Evolutionary conservation across 163 green algal species (phyloP), one percentile per base, ranked within the genome.

Genomic region (Picocystis sp.): DNA sequence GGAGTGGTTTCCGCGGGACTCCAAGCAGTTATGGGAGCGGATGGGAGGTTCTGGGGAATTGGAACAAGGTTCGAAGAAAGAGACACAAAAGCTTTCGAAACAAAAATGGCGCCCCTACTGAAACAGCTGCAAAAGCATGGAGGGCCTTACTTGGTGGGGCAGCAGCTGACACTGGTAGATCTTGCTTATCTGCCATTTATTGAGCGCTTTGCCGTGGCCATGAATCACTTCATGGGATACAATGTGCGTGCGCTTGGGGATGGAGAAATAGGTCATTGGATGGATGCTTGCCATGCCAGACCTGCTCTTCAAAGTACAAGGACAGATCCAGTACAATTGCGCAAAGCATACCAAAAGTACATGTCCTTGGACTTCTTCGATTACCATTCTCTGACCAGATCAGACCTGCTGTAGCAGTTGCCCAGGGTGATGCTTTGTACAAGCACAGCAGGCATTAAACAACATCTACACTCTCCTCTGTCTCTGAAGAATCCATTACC

Each of bases 361-460:
- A 34, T 35, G 15, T 55, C 24, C 11, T 45, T 79, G 11, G 71
- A 79, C 15, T 79, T 76, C 22, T 79, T 79, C 15, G 71, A 79
- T 33, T 78, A 74, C 38, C 49, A 52, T 2, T 52, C 56, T 2
- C 72, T 64, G n/a, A 11, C 2, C 17, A 52, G 43, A 2, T 55
- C 52, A n/a, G 11, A 56, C 17, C 49, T 79, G 41, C 63, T 75
- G 8, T 38, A 8, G 29, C 17, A 19, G 17, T 19, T 19, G 0
- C 17, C 17, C 17, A 19, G 17, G 17, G 17, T 19, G 17, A 19
- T 19, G 17, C 17, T 19, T 19, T 19, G 17, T 19, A 19, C 17
- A 19, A 19, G 17, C 17, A 19, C 17, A 19, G 8, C 29, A 38
- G 29, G 29, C 29, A 19, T 19, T 38, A 38, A 5, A 38, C 29